Evolutionary conservation across 352 stramenopile genomes (phyloP), one percentile per base, ranked within the genome.

Genomic region (Phytophthora palmivora): DNA sequence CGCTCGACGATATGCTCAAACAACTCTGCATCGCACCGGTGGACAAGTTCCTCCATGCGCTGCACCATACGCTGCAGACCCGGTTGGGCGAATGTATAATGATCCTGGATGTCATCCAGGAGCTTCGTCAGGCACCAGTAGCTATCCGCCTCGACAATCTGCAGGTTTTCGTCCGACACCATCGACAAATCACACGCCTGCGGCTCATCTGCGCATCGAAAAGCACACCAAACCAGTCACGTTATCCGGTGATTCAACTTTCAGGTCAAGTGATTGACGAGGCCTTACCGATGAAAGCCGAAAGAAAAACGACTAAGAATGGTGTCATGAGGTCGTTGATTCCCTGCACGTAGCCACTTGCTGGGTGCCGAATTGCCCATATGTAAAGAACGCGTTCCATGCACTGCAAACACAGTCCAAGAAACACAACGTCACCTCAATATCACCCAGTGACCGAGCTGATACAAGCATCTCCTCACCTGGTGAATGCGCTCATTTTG

Each of bases 81-180:
- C 10, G 97, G 97, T 81, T 99, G 97, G 58, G 96, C 94, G 39
- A 97, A 97, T 10, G 97, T 99, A 74, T 99, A 99, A 78, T 99
- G 97, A 82, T 99, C 98, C 78, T 95, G 97, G 62, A 99, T 99
- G 38, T 96, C 94, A 58, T 99, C 95, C 42, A 99, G 79, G 2
- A 99, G 77, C 72, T 99, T 99, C 19, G 96, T 99, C 32, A 99
- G 78, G 74, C 97, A 99, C 95, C 97, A 99, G 77, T 99, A 99
- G 10, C 86, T 95, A 70, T 99, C 98, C 3, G 98, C 97, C 76
- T 99, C 98, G 0, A 99, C 76, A 33, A 91, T 65, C 50, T 91
- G 70, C 39, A 97, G 64, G 15, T 74, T 78, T 26, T 85, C 79
- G 37, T 92, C 76, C 48, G 80, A 78, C 15, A 97, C 69, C 15